phyloP scores from a whole-genome alignment of 2,329 filamentous ascomycete genomes.

The Colletotrichum kahawae region DNA sequence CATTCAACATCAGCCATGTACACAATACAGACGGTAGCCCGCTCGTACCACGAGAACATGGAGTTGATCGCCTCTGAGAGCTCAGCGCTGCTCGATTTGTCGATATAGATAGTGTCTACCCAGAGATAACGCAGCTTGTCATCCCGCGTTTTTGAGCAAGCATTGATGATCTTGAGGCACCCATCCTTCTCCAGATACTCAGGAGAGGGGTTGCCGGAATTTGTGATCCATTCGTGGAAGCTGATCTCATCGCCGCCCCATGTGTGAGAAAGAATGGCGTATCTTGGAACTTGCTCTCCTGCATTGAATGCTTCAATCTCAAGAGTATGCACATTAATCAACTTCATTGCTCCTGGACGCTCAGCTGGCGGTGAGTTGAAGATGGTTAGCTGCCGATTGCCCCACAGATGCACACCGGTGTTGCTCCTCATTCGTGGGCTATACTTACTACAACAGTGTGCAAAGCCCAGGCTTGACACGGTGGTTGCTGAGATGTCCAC shows the following conservation, averaged over 20 bases:
- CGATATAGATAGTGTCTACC: conserved; percentile 38
- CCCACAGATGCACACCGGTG: background rate
- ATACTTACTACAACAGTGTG: background rate
- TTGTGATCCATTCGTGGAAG: conserved; percentile 26
- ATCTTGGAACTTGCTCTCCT: conserved; percentile 19
- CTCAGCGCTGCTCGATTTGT: conserved; percentile 35
- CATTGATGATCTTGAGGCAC: conserved; percentile 5
- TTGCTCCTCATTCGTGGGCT: background rate
- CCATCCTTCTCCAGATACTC: background rate
- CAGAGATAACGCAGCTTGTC: conserved; percentile 27
- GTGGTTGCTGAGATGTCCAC: background rate
- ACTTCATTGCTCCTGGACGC: conserved; percentile 27
- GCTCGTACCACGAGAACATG: conserved; percentile 37
- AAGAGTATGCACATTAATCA: conserved; percentile 28
- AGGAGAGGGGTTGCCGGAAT: background rate
- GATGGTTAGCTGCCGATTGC: background rate
- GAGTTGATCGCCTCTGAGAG: conserved; percentile 28
- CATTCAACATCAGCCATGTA: conserved; percentile 22
- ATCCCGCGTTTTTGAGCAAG: background rate
- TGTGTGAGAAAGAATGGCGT: conserved; percentile 41
- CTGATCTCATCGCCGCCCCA: conserved; percentile 35
- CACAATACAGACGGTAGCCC: conserved; percentile 29
- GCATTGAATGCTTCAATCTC: conserved; percentile 28
- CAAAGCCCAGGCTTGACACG: background rate
- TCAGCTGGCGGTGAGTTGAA: background rate